phyloP scores from a whole-genome alignment of 2,329 filamentous ascomycete species.

The Colletotrichum sojae region DNA sequence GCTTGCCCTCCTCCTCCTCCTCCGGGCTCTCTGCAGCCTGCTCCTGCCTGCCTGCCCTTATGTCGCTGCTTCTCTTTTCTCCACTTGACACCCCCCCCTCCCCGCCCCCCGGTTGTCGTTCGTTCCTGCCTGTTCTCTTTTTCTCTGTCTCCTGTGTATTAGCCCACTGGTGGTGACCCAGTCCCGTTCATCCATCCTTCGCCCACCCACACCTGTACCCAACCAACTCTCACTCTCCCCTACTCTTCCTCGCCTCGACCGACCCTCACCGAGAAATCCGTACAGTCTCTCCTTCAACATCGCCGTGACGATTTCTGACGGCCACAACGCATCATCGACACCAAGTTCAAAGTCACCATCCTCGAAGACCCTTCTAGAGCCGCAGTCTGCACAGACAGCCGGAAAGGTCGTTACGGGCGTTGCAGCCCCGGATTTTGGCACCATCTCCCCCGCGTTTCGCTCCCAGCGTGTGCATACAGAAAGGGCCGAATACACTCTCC shows the following conservation, averaged over 20 bases:
- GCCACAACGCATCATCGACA: background rate
- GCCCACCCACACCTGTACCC: slow-evolving; percentile 18
- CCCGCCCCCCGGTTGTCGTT: background rate
- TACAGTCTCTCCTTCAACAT: slow-evolving; percentile 17
- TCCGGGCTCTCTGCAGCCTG: background rate
- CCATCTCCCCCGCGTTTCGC: slow-evolving; percentile 39
- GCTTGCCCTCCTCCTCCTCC: background rate
- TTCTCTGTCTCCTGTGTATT: slow-evolving; percentile 7
- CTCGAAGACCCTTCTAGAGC: background rate
- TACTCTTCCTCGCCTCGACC: slow-evolving; percentile 24
- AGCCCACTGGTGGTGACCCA: slow-evolving; percentile 3
- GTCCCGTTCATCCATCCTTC: slow-evolving; percentile 12
- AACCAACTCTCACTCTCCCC: slow-evolving; percentile 3
- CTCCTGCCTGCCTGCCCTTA: background rate
- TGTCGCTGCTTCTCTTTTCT: slow-evolving; percentile 21
- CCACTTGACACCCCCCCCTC: slow-evolving; percentile 8
- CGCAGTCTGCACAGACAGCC: slow-evolving; percentile 32
- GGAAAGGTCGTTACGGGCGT: slow-evolving; percentile 34
- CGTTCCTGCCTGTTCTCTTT: slow-evolving; percentile 22
- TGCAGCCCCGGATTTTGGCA: slow-evolving; percentile 41
- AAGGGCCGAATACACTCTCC: slow-evolving; percentile 41
- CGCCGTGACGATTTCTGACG: background rate
- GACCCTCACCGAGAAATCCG: slow-evolving; percentile 34
- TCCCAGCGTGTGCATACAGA: slow-evolving; percentile 39
- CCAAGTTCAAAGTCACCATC: background rate